phyloP scores from a whole-genome alignment of 352 stramenopile species.

The Pythium angustatum region DNA sequence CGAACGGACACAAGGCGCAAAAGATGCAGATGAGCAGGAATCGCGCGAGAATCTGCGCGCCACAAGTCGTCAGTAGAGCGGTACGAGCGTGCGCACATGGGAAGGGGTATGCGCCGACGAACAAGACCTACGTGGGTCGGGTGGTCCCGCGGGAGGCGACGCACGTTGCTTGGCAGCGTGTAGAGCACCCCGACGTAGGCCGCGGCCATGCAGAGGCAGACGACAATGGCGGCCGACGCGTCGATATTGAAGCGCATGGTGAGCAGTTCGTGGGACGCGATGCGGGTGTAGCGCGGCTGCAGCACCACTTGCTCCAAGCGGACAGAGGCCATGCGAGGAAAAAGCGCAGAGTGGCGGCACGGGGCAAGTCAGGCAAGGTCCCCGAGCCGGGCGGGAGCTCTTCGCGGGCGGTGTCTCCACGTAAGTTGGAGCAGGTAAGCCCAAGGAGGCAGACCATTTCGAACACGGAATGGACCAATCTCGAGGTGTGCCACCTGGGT shows the following conservation, averaged over 20 bases:
- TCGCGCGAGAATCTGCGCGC: slow-evolving; percentile 74
- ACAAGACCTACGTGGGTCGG: slow-evolving; percentile 86
- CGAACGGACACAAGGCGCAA: slow-evolving; percentile 79
- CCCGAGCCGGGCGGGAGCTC: not conserved
- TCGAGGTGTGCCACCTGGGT: slow-evolving; percentile 13
- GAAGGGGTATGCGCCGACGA: too few species aligned
- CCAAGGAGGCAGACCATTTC: not conserved
- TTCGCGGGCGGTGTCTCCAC: slow-evolving; percentile 22
- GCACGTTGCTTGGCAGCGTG: slow-evolving; percentile 71
- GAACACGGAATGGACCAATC: too few species aligned
- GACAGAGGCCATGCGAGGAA: slow-evolving; percentile 33
- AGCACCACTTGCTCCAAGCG: slow-evolving; percentile 30
- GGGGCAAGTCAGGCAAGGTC: not conserved
- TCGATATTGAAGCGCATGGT: slow-evolving; percentile 85
- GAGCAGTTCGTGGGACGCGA: slow-evolving; percentile 32
- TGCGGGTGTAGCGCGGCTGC: slow-evolving; percentile 32
- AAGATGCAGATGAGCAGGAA: slow-evolving; percentile 90
- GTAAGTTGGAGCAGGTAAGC: slow-evolving; percentile 13
- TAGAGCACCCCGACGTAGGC: slow-evolving; percentile 89
- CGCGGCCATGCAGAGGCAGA: slow-evolving; percentile 79
- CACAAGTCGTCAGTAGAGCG: not conserved
- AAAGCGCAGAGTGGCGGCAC: not conserved
- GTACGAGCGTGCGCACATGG: not conserved
- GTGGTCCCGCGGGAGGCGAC: slow-evolving; percentile 77
- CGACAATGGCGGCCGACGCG: slow-evolving; percentile 58